Evolutionary conservation across 2,329 filamentous ascomycete genomes (phyloP).

Genomic region (Colletotrichum truncatum): DNA sequence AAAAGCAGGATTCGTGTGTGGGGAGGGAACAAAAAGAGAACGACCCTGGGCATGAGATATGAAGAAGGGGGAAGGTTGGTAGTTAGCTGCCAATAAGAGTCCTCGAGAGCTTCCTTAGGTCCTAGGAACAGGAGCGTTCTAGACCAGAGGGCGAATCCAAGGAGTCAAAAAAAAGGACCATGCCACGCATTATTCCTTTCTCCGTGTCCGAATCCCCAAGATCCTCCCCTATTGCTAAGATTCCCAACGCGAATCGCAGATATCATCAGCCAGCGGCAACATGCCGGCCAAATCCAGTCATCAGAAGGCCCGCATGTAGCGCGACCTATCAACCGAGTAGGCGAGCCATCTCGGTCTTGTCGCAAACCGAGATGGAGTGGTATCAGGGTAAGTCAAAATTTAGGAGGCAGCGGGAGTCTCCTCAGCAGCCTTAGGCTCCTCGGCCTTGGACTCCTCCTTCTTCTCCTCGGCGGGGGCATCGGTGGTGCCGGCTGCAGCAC

Average conservation of each 20-base stretch:
- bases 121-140: conserved; percentile 1
- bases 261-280: conserved; percentile 45
- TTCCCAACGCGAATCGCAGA: conserved; percentile 32
- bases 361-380: conserved; percentile 47
- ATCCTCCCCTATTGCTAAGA: conserved; percentile 44
- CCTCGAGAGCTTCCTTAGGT: conserved; percentile 7
- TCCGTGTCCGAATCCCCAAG: conserved; percentile 46
- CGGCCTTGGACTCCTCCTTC: conserved; percentile 62
- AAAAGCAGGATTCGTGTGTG: conserved; percentile 24
- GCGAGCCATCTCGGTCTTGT: conserved; percentile 43
- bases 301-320: conserved; percentile 13
- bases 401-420: conserved; percentile 62
- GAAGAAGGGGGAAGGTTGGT: conserved; percentile 19
- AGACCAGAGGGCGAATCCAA: conserved; percentile 24
- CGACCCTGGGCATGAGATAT: conserved; percentile 20
- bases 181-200: conserved; percentile 49
- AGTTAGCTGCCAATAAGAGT: conserved; percentile 26
- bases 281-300: conserved; percentile 31
- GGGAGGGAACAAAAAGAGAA: conserved; percentile 24
- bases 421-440: conserved; percentile 45
- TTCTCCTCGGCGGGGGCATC: conserved; percentile 68
- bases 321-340: conserved; percentile 11
- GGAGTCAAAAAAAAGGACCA: conserved; percentile 35
- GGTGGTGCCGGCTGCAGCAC: conserved; percentile 66
- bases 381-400: conserved; percentile 48